These are phyloP conservation scores for Buddleja alternifolia DNA, from an alignment of 257 asterid genomes.

Conservation along the genomic window DNA sequence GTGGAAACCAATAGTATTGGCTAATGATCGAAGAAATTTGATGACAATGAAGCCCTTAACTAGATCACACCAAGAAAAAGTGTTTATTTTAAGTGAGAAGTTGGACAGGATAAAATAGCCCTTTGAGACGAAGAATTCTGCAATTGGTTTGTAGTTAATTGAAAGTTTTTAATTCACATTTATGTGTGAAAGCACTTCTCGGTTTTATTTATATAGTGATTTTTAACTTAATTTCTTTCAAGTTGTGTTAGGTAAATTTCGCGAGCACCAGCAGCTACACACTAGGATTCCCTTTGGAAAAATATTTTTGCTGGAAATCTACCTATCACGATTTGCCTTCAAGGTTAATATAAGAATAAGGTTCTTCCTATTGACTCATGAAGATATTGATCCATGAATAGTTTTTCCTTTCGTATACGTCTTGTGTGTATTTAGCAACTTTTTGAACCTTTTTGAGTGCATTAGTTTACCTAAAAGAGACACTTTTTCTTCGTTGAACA, in stretches of 20 bases:
- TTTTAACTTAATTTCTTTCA: background rate
- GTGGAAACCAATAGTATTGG: too few species aligned
- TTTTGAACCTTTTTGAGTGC: conserved; percentile 13
- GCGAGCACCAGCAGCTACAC: background rate
- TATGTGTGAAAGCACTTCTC: conserved; percentile 1
- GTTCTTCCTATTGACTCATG: conserved; percentile 22
- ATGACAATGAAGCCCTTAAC: conserved; percentile 4
- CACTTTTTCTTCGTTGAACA: conserved; percentile 29
- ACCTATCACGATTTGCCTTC: background rate
- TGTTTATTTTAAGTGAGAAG: background rate
- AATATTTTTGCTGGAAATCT: background rate
- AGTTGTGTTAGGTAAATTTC: conserved; percentile 10
- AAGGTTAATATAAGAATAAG: background rate
- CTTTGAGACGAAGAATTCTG: background rate
- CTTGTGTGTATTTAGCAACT: conserved; percentile 9
- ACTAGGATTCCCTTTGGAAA: conserved; percentile 12
- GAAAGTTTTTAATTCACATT: background rate
- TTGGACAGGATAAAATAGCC: background rate
- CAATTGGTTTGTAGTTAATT: background rate
- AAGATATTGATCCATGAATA: conserved; percentile 6
- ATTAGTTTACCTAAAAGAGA: background rate
- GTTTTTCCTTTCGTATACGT: background rate
- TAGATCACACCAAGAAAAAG: background rate
- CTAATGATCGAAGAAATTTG: background rate
- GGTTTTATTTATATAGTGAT: background rate